Percentiles rank a stretch among this genome's conserved stretches.
phyloP scores from a whole-genome alignment of 257 asterid species.

The Craterostigma plantagineum region DNA sequence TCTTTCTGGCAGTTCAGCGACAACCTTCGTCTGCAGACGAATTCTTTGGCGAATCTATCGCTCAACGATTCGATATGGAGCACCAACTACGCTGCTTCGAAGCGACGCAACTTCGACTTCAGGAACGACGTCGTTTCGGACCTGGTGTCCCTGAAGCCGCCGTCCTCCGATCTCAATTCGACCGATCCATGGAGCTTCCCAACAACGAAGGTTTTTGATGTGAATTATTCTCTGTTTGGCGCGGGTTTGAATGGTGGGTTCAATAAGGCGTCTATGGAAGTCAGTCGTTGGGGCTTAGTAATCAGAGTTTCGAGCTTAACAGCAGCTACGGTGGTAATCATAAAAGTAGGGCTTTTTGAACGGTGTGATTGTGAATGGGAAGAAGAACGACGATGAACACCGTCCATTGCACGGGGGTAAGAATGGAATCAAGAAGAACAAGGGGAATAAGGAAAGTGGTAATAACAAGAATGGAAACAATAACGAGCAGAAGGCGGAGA shows the following conservation, averaged over 20 bases:
- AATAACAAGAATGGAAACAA: constrained; percentile 6
- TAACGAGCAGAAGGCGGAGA: constrained; percentile 30
- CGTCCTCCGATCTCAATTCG: too few relatives aligned
- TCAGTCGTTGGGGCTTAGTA: constrained; percentile 26
- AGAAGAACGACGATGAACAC: constrained; percentile 32
- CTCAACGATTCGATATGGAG: constrained; percentile 91
- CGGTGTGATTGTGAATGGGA: constrained; percentile 25
- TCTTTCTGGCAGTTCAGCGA: constrained; percentile 92
- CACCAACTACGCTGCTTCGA: constrained; percentile 31
- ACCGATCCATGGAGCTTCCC: constrained; percentile 31
- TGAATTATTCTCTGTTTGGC: constrained; percentile 26
- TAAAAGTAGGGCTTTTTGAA: constrained; percentile 23
- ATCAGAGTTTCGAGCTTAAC: constrained; percentile 14
- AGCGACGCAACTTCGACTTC: constrained; percentile 72
- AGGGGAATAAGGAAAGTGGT: too few relatives aligned
- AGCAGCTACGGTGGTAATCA: too few relatives aligned
- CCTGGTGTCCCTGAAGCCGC: too few relatives aligned
- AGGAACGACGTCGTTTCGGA: constrained; percentile 18
- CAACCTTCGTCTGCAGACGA: constrained; percentile 56
- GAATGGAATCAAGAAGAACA: constrained; percentile 39
- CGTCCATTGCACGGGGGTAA: constrained; percentile 14
- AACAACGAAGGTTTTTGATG: constrained; percentile 8
- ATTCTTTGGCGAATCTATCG: constrained; percentile 40
- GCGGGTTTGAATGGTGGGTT: constrained; percentile 72
- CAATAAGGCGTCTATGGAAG: constrained; percentile 44